Conservation (phyloP, 306 rosid species). For the Hippophae rhamnoides region DNA sequence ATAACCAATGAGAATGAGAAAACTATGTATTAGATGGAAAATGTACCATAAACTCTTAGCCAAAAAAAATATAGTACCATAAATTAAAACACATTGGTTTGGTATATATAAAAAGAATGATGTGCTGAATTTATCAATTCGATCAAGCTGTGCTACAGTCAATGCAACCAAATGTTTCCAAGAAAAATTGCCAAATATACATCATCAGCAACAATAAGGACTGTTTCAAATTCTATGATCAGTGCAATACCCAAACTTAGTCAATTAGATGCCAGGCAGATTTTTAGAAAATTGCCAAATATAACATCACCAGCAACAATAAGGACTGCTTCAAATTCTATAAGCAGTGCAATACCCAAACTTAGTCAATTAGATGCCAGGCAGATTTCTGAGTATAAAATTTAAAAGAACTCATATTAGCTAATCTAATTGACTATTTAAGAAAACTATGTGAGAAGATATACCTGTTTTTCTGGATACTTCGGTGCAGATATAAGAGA, state of each 20-base stretch:
- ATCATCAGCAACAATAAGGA: background rate
- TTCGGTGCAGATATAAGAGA: conserved; percentile 99
- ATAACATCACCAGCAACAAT: background rate
- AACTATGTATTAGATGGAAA: background rate
- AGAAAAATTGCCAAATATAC: background rate
- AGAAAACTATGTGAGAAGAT: background rate
- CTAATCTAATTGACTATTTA: background rate
- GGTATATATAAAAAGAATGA: too few species aligned
- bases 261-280: background rate
- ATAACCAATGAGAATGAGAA: too few species aligned
- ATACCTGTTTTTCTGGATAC: conserved; percentile 98
- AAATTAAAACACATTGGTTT: too few species aligned
- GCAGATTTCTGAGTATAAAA: background rate
- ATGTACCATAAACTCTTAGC: background rate
- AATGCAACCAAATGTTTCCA: background rate
- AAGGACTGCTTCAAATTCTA: background rate
- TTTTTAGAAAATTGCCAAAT: too few species aligned
- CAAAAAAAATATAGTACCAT: too few species aligned
- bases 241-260: too few species aligned
- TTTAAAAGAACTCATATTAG: background rate
- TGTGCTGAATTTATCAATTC: too few species aligned
- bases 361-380: background rate
- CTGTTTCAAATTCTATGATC: background rate
- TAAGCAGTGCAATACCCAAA: too few species aligned
- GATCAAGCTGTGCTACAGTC: background rate